phyloP scores from a whole-genome alignment of 495 filamentous ascomycete genomes.

The Podospora pseudoanserina region DNA sequence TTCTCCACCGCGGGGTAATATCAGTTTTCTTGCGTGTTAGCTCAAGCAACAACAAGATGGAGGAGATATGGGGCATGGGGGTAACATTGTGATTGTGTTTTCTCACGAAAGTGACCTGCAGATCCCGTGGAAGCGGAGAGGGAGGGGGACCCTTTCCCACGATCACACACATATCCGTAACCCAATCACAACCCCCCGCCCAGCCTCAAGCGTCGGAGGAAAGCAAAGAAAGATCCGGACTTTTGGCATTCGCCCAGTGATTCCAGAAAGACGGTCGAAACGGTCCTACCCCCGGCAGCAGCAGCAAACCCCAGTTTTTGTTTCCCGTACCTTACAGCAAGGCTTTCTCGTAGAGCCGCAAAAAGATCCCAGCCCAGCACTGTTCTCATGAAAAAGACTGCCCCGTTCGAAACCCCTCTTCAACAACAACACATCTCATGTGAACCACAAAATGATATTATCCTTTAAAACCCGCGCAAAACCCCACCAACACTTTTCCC shows the following conservation, averaged over 20 bases:
- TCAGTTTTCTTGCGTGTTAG: neutral
- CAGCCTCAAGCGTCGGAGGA: slow-evolving; percentile 10
- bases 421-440: neutral
- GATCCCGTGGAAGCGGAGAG: neutral
- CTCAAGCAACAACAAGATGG: neutral
- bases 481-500: neutral
- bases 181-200: neutral
- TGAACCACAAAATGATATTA: too few relatives aligned
- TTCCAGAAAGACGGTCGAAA: slow-evolving; percentile 1
- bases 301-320: too few relatives aligned
- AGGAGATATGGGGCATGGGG: neutral
- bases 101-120: neutral
- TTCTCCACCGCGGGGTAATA: slow-evolving; percentile 4
- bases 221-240: slow-evolving; percentile 8
- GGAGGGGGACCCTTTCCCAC: neutral
- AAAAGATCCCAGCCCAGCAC: neutral
- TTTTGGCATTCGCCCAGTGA: neutral
- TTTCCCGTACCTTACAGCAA: slow-evolving; percentile 11
- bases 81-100: neutral
- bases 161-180: neutral
- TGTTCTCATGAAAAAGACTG: neutral
- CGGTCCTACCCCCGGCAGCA: neutral
- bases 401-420: neutral
- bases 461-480: neutral
- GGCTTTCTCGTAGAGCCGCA: slow-evolving; percentile 3